Evolutionary conservation across 192 early-diverging fungal genomes (phyloP).

Genomic region (Pecoramyces ruminantium): DNA sequence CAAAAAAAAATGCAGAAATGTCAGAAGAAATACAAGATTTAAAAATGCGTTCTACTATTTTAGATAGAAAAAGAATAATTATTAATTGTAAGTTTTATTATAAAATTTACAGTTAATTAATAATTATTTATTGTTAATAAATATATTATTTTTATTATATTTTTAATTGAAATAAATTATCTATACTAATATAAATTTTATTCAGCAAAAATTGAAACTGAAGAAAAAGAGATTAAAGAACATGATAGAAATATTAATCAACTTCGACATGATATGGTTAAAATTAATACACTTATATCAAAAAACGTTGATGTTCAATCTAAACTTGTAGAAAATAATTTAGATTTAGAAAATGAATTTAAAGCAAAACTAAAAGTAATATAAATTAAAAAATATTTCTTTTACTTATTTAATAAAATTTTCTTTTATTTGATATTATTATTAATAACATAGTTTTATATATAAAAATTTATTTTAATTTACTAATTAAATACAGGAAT

Average conservation of each 20-base stretch:
- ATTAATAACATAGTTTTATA: no score
- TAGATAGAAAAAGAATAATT: conserved; percentile 36
- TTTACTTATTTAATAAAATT: no score
- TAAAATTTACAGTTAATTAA: no score
- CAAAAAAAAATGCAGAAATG: conserved; percentile 20
- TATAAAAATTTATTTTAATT: neutral
- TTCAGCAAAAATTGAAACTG: conserved; percentile 23
- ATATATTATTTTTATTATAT: neutral
- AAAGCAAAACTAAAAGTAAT: conserved; percentile 25
- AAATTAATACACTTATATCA: conserved; percentile 37
- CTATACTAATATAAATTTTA: neutral
- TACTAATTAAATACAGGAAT: conserved; percentile 6
- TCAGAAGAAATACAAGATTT: conserved; percentile 28
- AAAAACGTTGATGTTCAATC: conserved; percentile 24
- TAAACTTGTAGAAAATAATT: conserved; percentile 33
- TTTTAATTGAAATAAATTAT: conserved; percentile 5
- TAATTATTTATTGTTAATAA: no score
- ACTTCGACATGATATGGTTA: conserved; percentile 40
- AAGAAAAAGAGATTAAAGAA: conserved; percentile 30
- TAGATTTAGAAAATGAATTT: conserved; percentile 38
- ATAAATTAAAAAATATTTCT: neutral
- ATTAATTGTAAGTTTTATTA: conserved; percentile 22
- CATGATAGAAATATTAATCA: conserved; percentile 31
- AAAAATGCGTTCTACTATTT: conserved; percentile 30
- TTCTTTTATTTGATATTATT: neutral